Conservation (phyloP, 345 rosid genomes). For the Erodium maritimum region DNA sequence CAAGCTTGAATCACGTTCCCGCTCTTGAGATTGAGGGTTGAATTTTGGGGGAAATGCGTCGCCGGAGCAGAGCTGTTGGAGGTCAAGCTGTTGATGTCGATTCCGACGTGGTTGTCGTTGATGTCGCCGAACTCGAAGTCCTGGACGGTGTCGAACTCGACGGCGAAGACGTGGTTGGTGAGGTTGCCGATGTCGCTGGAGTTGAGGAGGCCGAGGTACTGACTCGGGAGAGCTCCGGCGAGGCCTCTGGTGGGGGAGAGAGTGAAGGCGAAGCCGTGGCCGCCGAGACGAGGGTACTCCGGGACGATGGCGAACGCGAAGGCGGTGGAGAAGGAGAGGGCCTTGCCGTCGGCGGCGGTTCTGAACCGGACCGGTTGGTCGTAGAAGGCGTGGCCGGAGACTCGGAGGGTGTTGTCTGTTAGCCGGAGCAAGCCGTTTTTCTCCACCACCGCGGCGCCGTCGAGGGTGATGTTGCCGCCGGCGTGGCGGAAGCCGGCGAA, state of each 20-base stretch:
- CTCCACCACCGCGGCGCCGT: conserved; percentile 37
- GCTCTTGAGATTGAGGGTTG: conserved; percentile 37
- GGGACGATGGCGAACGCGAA: conserved; percentile 72
- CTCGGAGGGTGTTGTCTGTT: conserved; percentile 38
- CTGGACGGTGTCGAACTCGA: conserved; percentile 72
- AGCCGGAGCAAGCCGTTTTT: conserved; percentile 43
- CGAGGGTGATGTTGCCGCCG: conserved; percentile 27
- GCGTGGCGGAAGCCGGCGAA: conserved; percentile 36
- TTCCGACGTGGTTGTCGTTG: conserved; percentile 74
- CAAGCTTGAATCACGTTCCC: conserved; percentile 57
- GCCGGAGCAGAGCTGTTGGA: conserved; percentile 54
- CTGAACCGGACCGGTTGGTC: conserved; percentile 49
- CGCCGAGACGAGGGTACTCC: conserved; percentile 54
- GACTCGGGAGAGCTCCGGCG: conserved; percentile 43
- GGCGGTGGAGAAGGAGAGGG: conserved; percentile 63
- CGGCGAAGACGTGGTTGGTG: conserved; percentile 57
- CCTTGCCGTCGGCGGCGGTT: conserved; percentile 22
- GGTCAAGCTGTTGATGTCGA: conserved; percentile 48
- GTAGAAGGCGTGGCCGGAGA: conserved; percentile 75
- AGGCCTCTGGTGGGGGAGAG: conserved; percentile 43
- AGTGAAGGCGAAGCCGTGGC: conserved; percentile 74
- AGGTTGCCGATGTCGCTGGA: conserved; percentile 30
- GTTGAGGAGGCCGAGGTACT: conserved; percentile 61
- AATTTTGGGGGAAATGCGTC: conserved; percentile 30
- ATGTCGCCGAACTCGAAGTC: conserved; percentile 60